Conservation (phyloP, 768 basidiomycete genomes). For the Kockovaella imperatae region DNA sequence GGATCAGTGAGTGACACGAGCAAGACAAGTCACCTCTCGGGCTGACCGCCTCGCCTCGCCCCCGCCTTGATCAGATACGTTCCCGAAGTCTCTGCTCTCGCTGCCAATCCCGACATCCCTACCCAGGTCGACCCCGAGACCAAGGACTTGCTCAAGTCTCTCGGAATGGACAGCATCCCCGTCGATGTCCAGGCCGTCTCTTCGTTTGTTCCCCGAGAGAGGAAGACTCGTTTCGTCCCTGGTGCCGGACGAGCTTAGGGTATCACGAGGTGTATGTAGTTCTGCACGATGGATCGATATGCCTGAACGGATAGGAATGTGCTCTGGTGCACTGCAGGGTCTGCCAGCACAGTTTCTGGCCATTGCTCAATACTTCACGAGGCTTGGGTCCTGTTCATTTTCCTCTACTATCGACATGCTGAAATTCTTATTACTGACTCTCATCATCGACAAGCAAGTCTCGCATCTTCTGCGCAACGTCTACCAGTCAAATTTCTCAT, state of each 20-base stretch:
- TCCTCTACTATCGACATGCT: too few relatives aligned
- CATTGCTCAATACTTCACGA: too few relatives aligned
- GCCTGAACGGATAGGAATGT: too few relatives aligned
- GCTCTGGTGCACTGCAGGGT: too few relatives aligned
- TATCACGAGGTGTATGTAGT: conserved; percentile 1
- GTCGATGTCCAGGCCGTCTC: conserved; percentile 64
- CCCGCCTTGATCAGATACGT: conserved; percentile 49
- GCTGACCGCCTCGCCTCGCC: background rate
- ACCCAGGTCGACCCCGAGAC: conserved; percentile 88
- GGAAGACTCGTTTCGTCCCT: conserved; percentile 37
- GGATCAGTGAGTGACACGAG: conserved; percentile 64
- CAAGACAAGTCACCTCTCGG: background rate
- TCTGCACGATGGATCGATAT: conserved; percentile 7
- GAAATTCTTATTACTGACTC: too few relatives aligned
- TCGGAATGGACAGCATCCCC: conserved; percentile 90
- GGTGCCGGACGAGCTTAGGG: conserved; percentile 34
- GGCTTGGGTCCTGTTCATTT: too few relatives aligned
- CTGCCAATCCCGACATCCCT: conserved; percentile 59
- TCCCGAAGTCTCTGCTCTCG: conserved; percentile 91
- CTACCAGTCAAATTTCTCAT: too few relatives aligned
- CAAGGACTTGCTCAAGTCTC: conserved; percentile 81
- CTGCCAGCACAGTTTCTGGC: too few relatives aligned
- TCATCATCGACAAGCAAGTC: too few relatives aligned
- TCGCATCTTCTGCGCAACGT: too few relatives aligned
- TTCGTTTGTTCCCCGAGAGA: conserved; percentile 40